Conservation (phyloP, 441 rosid genomes). For the Populus hybrid region DNA sequence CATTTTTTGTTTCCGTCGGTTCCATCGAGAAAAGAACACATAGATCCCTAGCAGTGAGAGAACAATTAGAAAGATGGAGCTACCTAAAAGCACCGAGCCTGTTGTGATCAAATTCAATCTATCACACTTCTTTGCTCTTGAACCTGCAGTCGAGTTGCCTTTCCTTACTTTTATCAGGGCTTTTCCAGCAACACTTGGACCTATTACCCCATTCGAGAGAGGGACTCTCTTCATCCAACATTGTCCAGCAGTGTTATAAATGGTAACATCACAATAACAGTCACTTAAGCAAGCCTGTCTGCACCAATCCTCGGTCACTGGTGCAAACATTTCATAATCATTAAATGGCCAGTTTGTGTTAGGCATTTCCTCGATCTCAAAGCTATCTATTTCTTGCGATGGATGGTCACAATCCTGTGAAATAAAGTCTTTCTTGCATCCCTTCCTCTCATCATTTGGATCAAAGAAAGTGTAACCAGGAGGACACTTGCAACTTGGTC, state of each 20-base stretch:
- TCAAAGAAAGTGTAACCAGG: not conserved
- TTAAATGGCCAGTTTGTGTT: too few species aligned
- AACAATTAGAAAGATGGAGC: slow-evolving; percentile 14
- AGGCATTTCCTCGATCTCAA: not conserved
- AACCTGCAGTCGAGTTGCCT: not conserved
- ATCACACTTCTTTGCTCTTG: not conserved
- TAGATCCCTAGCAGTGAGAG: not conserved
- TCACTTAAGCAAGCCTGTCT: slow-evolving; percentile 25
- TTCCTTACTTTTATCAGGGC: slow-evolving; percentile 21
- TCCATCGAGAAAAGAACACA: too few species aligned
- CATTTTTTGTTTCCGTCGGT: not conserved
- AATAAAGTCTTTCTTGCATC: slow-evolving; percentile 33
- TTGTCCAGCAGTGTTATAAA: slow-evolving; percentile 8
- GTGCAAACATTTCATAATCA: too few species aligned
- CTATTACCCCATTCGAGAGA: too few species aligned
- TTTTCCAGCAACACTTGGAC: too few species aligned
- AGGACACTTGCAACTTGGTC: slow-evolving; percentile 36
- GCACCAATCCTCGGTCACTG: too few species aligned
- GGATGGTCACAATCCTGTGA: slow-evolving; percentile 25
- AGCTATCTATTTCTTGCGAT: not conserved
- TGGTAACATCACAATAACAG: slow-evolving; percentile 42
- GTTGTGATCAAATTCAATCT: not conserved
- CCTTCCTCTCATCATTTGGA: slow-evolving; percentile 24
- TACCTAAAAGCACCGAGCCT: slow-evolving; percentile 26
- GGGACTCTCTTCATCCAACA: slow-evolving; percentile 46